Evolutionary conservation across 2,329 filamentous ascomycete species (phyloP).

Genomic region (Pestalotiopsis sp.): DNA sequence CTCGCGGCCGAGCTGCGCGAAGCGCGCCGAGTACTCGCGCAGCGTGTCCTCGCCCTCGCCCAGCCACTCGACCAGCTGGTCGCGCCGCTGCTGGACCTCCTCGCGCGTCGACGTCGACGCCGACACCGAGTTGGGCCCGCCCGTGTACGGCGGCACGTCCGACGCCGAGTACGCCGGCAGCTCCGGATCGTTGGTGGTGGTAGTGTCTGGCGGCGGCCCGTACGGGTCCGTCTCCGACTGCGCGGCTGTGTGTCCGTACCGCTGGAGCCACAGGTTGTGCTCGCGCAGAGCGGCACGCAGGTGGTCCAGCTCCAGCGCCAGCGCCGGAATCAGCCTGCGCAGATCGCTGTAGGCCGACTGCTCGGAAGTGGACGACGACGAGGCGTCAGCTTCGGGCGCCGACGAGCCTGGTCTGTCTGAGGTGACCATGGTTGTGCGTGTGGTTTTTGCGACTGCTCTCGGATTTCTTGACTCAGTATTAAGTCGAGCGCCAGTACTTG

Average conservation of each 20-base stretch:
- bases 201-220: slow-evolving; percentile 10
- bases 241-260: slow-evolving; percentile 24
- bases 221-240: slow-evolving; percentile 14
- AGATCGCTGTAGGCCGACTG: slow-evolving; percentile 30
- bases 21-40: slow-evolving; percentile 33
- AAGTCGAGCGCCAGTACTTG: too few relatives aligned
- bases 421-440: slow-evolving; percentile 1
- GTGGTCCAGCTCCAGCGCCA: slow-evolving; percentile 31
- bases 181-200: slow-evolving; percentile 19
- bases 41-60: slow-evolving; percentile 32
- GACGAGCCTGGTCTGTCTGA: slow-evolving; percentile 10
- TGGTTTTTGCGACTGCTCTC: background rate
- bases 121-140: slow-evolving; percentile 26
- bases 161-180: slow-evolving; percentile 30
- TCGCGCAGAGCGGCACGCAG: slow-evolving; percentile 31
- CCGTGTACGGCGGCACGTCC: slow-evolving; percentile 29
- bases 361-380: slow-evolving; percentile 15
- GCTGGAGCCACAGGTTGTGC: slow-evolving; percentile 33
- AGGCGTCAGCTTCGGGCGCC: background rate
- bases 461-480: too few relatives aligned
- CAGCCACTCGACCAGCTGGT: slow-evolving; percentile 31
- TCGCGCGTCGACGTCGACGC: slow-evolving; percentile 26
- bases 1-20: slow-evolving; percentile 29
- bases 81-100: slow-evolving; percentile 28
- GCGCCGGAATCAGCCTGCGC: slow-evolving; percentile 27